Conservation (phyloP, 129 eudicot genomes). For the Artemisia argyi region DNA sequence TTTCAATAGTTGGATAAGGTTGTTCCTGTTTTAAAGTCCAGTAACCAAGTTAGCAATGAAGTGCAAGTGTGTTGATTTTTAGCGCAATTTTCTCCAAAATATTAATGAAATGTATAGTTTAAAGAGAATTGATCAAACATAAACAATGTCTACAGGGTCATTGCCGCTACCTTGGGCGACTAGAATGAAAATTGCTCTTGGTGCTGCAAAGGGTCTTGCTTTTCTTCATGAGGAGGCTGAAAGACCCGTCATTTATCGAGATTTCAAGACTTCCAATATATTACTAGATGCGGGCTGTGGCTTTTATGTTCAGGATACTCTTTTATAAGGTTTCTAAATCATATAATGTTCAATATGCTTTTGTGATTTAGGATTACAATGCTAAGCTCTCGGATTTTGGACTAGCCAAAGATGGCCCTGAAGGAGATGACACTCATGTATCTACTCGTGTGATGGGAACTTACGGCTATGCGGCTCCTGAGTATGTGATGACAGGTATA, state of each 20-base stretch:
- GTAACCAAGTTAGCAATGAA: not conserved
- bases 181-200: conserved; percentile 84
- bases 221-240: conserved; percentile 94
- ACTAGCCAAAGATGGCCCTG: conserved; percentile 95
- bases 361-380: conserved; percentile 62
- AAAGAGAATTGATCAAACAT: not conserved
- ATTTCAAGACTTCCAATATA: conserved; percentile 85
- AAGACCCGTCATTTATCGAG: conserved; percentile 88
- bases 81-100: not conserved
- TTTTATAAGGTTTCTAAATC: not conserved
- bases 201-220: conserved; percentile 92
- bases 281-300: conserved; percentile 66
- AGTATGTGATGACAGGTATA: conserved; percentile 86
- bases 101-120: not conserved
- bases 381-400: conserved; percentile 98
- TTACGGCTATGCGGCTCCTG: conserved; percentile 96
- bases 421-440: conserved; percentile 91
- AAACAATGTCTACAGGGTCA: conserved; percentile 50
- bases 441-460: conserved; percentile 94
- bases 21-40: not conserved
- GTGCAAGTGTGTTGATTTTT: not conserved
- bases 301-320: not conserved
- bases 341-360: conserved; percentile 5
- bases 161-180: conserved; percentile 83
- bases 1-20: not conserved